phyloP scores from a whole-genome alignment of 192 early-diverging fungal genomes.

The Linnemannia elongata region DNA sequence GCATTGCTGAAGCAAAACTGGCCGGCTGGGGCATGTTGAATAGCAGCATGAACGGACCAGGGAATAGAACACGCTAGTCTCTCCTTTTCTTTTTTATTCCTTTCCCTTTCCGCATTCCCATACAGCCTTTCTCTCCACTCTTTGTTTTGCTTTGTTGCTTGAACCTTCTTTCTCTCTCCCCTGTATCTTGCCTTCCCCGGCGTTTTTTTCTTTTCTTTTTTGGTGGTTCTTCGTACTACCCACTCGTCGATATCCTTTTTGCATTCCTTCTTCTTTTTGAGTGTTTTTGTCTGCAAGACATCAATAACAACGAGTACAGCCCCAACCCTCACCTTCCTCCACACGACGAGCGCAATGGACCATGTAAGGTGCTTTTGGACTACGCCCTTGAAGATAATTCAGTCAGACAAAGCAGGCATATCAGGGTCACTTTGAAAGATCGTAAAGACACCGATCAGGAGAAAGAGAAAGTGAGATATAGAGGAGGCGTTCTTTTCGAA shows the following conservation, averaged over 20 bases:
- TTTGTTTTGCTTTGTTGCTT: conserved; percentile 7
- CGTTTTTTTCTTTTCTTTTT: neutral
- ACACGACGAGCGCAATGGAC: conserved; percentile 1
- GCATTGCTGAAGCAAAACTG: conserved; percentile 50
- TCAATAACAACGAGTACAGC: conserved; percentile 8
- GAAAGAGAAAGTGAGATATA: neutral
- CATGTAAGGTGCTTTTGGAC: neutral
- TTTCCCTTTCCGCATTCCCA: neutral
- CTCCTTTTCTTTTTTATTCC: neutral
- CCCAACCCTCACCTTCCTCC: neutral
- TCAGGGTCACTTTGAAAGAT: neutral
- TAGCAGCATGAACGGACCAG: conserved; percentile 4
- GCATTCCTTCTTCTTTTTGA: neutral
- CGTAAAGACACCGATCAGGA: neutral
- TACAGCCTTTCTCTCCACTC: conserved; percentile 8
- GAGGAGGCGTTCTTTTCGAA: neutral
- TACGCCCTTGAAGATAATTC: neutral
- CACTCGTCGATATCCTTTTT: neutral
- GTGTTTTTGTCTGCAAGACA: neutral
- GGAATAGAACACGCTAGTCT: conserved; percentile 35
- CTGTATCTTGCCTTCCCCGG: neutral
- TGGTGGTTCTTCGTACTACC: neutral
- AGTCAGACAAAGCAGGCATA: neutral
- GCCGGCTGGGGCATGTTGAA: conserved; percentile 48
- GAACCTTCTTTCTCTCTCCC: neutral